Evolutionary conservation across 768 basidiomycete genomes (phyloP).

Genomic region (Paxillus ammoniavirescens): DNA sequence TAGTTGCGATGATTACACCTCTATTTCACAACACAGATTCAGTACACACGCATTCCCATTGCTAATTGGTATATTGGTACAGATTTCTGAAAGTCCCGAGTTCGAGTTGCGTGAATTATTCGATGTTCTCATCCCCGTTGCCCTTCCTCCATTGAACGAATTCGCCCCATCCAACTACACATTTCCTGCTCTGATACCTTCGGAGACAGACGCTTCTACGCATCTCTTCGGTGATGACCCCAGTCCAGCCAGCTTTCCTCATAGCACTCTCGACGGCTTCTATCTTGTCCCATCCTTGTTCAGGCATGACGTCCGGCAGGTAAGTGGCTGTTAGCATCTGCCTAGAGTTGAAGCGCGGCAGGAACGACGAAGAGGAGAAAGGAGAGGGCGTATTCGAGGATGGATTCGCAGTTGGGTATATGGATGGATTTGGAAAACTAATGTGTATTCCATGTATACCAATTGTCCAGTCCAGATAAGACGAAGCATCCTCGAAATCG

Average conservation of each 20-base stretch:
- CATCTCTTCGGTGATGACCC: slow-evolving; percentile 77
- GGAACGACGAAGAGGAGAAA: slow-evolving; percentile 59
- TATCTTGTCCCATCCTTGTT: slow-evolving; percentile 92
- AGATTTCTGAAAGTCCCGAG: slow-evolving; percentile 8
- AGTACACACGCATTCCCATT: slow-evolving; percentile 4
- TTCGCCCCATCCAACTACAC: slow-evolving; percentile 69
- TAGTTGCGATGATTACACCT: slow-evolving; percentile 1
- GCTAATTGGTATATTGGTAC: slow-evolving; percentile 9
- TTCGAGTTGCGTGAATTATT: slow-evolving; percentile 4
- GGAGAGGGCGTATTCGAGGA: slow-evolving; percentile 70
- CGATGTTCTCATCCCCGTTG: slow-evolving; percentile 40
- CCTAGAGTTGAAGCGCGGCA: slow-evolving; percentile 53
- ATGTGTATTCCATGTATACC: slow-evolving; percentile 93
- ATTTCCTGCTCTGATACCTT: slow-evolving; percentile 78
- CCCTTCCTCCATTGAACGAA: slow-evolving; percentile 71
- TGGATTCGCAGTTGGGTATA: slow-evolving; percentile 44
- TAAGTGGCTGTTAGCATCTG: slow-evolving; percentile 83
- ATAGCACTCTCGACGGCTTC: slow-evolving; percentile 92
- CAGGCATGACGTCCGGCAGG: slow-evolving; percentile 87
- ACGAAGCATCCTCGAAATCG: slow-evolving; percentile 80
- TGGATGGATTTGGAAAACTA: slow-evolving; percentile 77
- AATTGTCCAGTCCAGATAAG: slow-evolving; percentile 91
- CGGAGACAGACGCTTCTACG: slow-evolving; percentile 73
- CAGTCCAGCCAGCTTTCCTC: slow-evolving; percentile 89
- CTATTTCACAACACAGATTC: neutral